These are phyloP conservation scores for Phaeophleospora eucalypticola DNA, from an alignment of 2,329 filamentous ascomycete genomes.

Conservation along the genomic window DNA sequence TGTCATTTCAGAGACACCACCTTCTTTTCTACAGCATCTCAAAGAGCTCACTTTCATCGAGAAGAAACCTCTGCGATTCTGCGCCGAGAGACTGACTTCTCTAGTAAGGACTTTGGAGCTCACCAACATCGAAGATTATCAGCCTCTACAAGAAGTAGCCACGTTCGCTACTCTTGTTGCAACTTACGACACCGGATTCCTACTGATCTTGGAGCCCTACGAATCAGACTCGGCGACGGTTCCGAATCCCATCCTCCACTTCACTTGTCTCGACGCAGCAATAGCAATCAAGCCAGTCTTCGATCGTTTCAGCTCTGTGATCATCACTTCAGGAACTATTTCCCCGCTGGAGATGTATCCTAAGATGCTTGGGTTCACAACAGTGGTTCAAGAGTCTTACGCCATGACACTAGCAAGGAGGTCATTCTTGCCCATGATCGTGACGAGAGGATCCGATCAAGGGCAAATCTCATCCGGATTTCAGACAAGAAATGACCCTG, in stretches of 20 bases:
- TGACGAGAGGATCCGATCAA: constrained; percentile 91
- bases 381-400: constrained; percentile 95
- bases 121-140: constrained; percentile 96
- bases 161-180: constrained; percentile 94
- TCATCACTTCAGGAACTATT: constrained; percentile 96
- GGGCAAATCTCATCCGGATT: constrained; percentile 90
- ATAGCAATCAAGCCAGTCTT: constrained; percentile 98
- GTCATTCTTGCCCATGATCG: constrained; percentile 97
- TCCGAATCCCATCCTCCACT: constrained; percentile 93
- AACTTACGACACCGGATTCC: constrained; percentile 94
- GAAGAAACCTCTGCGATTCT: constrained; percentile 89
- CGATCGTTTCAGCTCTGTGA: constrained; percentile 94
- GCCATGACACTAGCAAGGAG: constrained; percentile 89
- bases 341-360: constrained; percentile 98
- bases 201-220: constrained; percentile 94
- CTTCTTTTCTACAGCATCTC: constrained; percentile 86
- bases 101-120: constrained; percentile 92
- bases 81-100: constrained; percentile 88
- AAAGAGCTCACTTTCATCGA: constrained; percentile 98
- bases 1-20: constrained; percentile 93
- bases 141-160: constrained; percentile 92
- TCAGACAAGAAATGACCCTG: constrained; percentile 90
- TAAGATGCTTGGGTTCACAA: constrained; percentile 91
- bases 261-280: constrained; percentile 92
- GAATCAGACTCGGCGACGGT: constrained; percentile 94